phyloP scores from a whole-genome alignment of 2,329 filamentous ascomycete species.

The Chaetomium globosum region DNA sequence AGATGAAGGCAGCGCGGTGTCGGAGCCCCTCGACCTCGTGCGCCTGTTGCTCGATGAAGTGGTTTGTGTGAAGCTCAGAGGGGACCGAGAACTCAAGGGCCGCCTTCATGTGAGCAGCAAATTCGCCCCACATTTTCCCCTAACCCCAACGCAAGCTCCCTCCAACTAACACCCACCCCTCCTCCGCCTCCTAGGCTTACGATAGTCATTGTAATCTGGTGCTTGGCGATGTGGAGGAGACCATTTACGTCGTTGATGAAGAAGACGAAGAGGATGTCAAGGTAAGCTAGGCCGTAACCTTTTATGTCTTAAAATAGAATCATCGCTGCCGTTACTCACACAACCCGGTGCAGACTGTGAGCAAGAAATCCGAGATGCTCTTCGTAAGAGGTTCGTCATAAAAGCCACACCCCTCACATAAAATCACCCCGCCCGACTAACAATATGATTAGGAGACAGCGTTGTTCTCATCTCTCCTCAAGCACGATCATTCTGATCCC shows the following conservation, averaged over 20 bases:
- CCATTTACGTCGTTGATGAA: constrained; percentile 88
- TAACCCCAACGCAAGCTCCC: constrained; percentile 8
- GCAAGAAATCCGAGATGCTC: constrained; percentile 97
- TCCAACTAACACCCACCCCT: constrained; percentile 16
- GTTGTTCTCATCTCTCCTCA: constrained; percentile 40
- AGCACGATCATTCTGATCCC: constrained; percentile 31
- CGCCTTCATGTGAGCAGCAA: constrained; percentile 76
- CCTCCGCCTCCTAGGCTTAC: constrained; percentile 70
- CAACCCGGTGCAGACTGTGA: constrained; percentile 67
- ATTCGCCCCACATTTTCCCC: constrained; percentile 8
- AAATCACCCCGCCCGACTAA: background rate
- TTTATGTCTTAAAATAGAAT: background rate
- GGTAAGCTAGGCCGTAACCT: constrained; percentile 50
- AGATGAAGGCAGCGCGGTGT: constrained; percentile 71
- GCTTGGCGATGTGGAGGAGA: constrained; percentile 94
- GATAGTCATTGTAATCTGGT: constrained; percentile 98
- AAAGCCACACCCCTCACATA: background rate
- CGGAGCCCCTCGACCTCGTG: constrained; percentile 94
- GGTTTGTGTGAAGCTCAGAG: constrained; percentile 95
- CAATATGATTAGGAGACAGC: constrained; percentile 37
- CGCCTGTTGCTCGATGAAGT: constrained; percentile 92
- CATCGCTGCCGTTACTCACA: constrained; percentile 17
- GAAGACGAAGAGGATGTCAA: constrained; percentile 73
- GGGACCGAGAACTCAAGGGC: constrained; percentile 93
- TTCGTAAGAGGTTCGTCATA: constrained; percentile 86